Evolutionary conservation across 1,284 basidiomycete genomes (phyloP).

Genomic region (Cryptococcus hybrid): DNA sequence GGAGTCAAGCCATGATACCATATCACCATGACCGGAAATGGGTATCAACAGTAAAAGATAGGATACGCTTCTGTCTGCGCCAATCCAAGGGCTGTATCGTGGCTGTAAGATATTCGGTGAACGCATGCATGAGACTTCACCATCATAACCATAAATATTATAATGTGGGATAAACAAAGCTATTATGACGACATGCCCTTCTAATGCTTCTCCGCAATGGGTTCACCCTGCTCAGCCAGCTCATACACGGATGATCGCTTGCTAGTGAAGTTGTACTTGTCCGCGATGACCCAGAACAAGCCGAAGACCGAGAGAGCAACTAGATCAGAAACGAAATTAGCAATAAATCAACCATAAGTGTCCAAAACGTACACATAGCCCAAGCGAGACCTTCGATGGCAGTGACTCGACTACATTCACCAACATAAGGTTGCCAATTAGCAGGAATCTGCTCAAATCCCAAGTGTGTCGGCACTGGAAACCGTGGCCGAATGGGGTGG

Average conservation of each 20-base stretch:
- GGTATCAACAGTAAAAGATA: too few species aligned
- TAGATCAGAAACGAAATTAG: constrained; percentile 1
- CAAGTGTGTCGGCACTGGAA: constrained; percentile 29
- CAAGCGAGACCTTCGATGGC: constrained; percentile 39
- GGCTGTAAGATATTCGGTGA: too few species aligned
- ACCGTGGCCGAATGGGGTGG: constrained; percentile 42
- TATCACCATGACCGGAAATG: too few species aligned
- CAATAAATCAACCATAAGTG: constrained; percentile 1
- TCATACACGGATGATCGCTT: constrained; percentile 31
- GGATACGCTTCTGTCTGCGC: too few species aligned
- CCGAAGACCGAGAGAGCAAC: constrained; percentile 34
- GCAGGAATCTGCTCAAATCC: constrained; percentile 27
- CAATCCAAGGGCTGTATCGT: too few species aligned
- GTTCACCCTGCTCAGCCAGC: constrained; percentile 10
- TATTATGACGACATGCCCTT: neutral
- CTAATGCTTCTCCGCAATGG: constrained; percentile 11
- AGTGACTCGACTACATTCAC: constrained; percentile 30
- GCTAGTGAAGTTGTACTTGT: constrained; percentile 28
- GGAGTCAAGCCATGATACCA: too few species aligned
- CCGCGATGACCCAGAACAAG: constrained; percentile 31
- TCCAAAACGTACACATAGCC: constrained; percentile 33
- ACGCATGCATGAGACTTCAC: too few species aligned
- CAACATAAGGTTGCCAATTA: constrained; percentile 24
- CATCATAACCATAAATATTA: too few species aligned
- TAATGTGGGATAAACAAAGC: too few species aligned